phyloP scores from a whole-genome alignment of 352 stramenopile genomes.

The Phytophthora sansomeana region DNA sequence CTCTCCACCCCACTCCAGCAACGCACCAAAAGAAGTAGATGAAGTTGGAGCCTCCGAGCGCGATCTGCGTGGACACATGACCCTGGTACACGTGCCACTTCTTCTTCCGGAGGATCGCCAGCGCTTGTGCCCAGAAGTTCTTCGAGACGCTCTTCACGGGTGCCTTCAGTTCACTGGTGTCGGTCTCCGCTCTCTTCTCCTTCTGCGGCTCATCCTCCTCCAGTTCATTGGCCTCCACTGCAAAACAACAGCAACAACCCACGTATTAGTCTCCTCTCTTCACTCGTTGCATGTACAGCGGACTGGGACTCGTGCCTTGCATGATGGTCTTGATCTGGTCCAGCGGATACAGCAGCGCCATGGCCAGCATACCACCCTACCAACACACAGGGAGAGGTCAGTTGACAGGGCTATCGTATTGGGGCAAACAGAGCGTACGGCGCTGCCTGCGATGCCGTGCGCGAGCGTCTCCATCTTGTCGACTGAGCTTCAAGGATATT shows the following conservation, averaged over 20 bases:
- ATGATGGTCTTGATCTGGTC: conserved; percentile 90
- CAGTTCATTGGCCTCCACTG: conserved; percentile 43
- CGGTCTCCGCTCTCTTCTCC: conserved; percentile 17
- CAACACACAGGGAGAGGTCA: conserved; percentile 1
- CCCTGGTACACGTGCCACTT: conserved; percentile 82
- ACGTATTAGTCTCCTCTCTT: neutral
- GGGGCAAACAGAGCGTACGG: conserved; percentile 41
- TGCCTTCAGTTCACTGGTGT: neutral
- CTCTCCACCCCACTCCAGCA: neutral
- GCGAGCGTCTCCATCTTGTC: conserved; percentile 68
- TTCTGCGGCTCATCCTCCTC: conserved; percentile 22
- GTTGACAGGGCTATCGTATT: neutral
- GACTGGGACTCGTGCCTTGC: conserved; percentile 50
- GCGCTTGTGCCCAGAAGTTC: conserved; percentile 53
- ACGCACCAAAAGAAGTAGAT: conserved; percentile 90
- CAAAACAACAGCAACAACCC: conserved; percentile 1
- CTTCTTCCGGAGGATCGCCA: conserved; percentile 66
- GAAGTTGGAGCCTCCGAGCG: conserved; percentile 82
- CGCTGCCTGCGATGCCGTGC: conserved; percentile 69
- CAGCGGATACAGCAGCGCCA: conserved; percentile 84
- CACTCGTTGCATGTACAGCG: neutral
- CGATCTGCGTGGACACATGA: conserved; percentile 82
- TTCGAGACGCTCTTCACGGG: conserved; percentile 20
- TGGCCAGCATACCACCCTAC: conserved; percentile 75
- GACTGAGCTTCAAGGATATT: conserved; percentile 24